Base-by-base conservation (phyloP, 768 basidiomycete genomes). In the Panus rudis region DNA sequence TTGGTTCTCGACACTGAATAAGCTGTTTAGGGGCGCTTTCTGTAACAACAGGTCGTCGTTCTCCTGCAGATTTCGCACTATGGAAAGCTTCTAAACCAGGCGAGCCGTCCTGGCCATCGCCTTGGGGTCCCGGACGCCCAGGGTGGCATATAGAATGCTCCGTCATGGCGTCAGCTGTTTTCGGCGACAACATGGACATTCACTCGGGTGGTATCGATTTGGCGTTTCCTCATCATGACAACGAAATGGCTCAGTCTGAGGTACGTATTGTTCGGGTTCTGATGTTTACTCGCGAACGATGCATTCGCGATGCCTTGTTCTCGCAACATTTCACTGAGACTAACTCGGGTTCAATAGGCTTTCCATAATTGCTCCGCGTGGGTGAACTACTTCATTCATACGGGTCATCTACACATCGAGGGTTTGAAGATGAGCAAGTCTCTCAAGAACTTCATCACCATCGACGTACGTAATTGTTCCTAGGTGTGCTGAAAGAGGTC, bases 101-200 rank as follows among this genome's bases (percentile, higher is more conserved):
- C 6, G 96, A 99, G 62, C 96, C 96, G 2, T 83, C 83, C 3
- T 99, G 96, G 94, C 79, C 84, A 0, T 96, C 92, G 10, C 85
- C 91, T 4, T 99, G 96, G 96, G 96, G 96, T 14, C 70, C 69
- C 31, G 92, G 93, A n/a, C 75, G 94, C 32, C 94, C 94, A 3
- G 94, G 94, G 13, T 99, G 94, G 94, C 94, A 99, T 61, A 98
- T 99, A 46, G 94, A 99, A 62, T 99, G 94, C 65, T 93, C 90
- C 3, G 94, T 96, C 25, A 99, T 99, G 94, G 93, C 93, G 14
- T 86, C 80, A 50, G 92, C 84, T 24, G 71, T 97, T 37, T 70
- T 97, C 34, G 94, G 93, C 3, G 76, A 82, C 44, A 84, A 81
- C 45, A 88, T 99, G 81, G 96, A 98, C 63, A 92, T 99, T 48